phyloP scores from a whole-genome alignment of 495 filamentous ascomycete species.

The Podospora fimiseda region DNA sequence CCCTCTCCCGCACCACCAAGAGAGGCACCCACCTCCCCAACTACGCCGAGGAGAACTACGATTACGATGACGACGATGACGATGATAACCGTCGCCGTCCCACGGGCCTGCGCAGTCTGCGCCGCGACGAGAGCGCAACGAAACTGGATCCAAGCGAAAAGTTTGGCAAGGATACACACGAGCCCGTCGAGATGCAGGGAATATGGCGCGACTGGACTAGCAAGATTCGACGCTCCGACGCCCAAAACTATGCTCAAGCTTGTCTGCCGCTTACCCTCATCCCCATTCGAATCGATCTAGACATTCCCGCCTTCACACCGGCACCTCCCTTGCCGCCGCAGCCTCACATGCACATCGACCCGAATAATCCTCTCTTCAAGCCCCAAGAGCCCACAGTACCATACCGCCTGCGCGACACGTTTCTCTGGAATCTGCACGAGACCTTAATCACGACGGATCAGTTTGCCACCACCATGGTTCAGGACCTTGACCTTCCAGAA shows the following conservation, averaged over 20 bases:
- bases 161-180: constrained; percentile 74
- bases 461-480: constrained; percentile 83
- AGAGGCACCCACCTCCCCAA: constrained; percentile 93
- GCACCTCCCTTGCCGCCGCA: constrained; percentile 64
- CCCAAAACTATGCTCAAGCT: constrained; percentile 76
- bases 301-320: constrained; percentile 74
- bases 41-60: constrained; percentile 92
- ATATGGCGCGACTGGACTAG: constrained; percentile 95
- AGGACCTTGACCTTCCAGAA: constrained; percentile 88
- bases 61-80: constrained; percentile 92
- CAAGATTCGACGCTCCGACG: constrained; percentile 60
- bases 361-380: constrained; percentile 64
- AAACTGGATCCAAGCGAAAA: constrained; percentile 60
- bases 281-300: constrained; percentile 92
- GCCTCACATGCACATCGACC: constrained; percentile 49
- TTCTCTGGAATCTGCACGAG: constrained; percentile 97
- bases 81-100: constrained; percentile 63
- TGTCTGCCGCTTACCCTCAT: constrained; percentile 83
- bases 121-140: constrained; percentile 63
- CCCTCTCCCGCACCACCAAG: constrained; percentile 82
- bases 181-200: constrained; percentile 78
- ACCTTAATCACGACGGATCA: constrained; percentile 89
- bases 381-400: constrained; percentile 69
- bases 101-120: constrained; percentile 76
- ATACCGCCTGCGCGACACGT: constrained; percentile 84